These are phyloP conservation scores for Musa acuminata DNA, from an alignment of 176 grass and related monocot genomes.

Conservation along the genomic window DNA sequence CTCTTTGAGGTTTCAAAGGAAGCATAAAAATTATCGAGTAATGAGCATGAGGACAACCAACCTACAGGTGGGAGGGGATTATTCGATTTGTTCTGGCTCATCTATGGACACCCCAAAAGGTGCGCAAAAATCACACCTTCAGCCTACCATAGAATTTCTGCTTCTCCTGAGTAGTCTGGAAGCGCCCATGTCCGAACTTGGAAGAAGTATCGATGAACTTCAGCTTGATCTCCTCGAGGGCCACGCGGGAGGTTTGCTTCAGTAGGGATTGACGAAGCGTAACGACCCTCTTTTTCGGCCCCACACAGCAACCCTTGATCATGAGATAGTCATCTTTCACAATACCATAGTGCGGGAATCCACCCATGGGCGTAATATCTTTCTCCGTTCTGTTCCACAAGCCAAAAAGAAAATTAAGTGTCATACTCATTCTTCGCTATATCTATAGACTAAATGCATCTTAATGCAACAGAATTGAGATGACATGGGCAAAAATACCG, in stretches of 20 bases:
- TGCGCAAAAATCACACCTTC: slow-evolving; percentile 27
- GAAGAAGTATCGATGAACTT: slow-evolving; percentile 92
- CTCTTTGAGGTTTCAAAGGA: no score
- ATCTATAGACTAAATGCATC: no score
- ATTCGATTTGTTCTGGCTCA: no score
- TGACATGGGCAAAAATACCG: no score
- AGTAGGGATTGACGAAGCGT: slow-evolving; percentile 79
- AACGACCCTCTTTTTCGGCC: slow-evolving; percentile 87
- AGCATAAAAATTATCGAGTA: no score
- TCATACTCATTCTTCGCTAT: no score
- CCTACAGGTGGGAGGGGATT: no score
- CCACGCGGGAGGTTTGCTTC: slow-evolving; percentile 75
- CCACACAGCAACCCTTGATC: slow-evolving; percentile 88
- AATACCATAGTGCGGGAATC: slow-evolving; percentile 83
- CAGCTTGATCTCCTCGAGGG: slow-evolving; percentile 90
- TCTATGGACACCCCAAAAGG: no score
- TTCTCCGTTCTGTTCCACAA: slow-evolving; percentile 67
- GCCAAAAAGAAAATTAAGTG: no score
- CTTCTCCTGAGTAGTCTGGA: slow-evolving; percentile 92
- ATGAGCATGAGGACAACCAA: no score
- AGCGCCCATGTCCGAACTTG: slow-evolving; percentile 82
- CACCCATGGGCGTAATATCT: slow-evolving; percentile 93
- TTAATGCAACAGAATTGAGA: no score
- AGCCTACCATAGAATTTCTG: slow-evolving; percentile 63
- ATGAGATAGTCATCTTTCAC: slow-evolving; percentile 89